Percentiles rank a stretch among this genome's conserved stretches.
These are phyloP conservation scores for Geotrichum carabidarum DNA, from an alignment of 1,139 yeast species.

Conservation along the genomic window DNA sequence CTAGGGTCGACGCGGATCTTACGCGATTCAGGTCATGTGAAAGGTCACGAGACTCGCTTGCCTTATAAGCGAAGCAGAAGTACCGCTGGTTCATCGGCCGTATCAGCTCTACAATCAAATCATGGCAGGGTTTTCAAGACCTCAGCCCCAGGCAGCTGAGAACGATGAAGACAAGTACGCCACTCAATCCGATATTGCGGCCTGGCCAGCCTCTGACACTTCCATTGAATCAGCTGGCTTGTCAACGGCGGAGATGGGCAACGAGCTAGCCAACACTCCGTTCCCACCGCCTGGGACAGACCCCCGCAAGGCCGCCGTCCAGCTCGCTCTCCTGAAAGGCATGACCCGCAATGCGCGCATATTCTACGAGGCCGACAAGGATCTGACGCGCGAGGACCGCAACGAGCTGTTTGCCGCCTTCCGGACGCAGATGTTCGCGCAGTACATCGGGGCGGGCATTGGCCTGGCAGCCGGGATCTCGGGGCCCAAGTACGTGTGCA, in stretches of 20 bases:
- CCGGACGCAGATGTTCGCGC: conserved; percentile 13
- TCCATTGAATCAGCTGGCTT: too few species aligned
- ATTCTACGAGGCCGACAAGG: conserved; percentile 17
- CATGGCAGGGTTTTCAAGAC: too few species aligned
- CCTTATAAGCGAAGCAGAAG: too few species aligned
- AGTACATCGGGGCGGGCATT: conserved; percentile 16
- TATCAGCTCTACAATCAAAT: too few species aligned
- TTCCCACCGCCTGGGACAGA: conserved; percentile 16
- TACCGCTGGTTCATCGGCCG: too few species aligned
- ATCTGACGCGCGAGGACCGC: conserved; percentile 14
- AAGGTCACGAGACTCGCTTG: too few species aligned
- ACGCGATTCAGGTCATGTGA: too few species aligned
- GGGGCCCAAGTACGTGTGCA: conserved; percentile 15
- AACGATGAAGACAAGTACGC: not conserved
- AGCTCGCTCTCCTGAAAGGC: not conserved
- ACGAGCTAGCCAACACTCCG: conserved; percentile 15
- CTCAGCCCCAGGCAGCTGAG: too few species aligned
- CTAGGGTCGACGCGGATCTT: too few species aligned
- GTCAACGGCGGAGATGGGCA: not conserved
- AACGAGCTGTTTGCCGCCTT: conserved; percentile 11
- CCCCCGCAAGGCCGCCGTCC: not conserved
- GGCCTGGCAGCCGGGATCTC: conserved; percentile 14
- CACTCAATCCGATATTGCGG: not conserved
- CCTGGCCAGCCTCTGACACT: too few species aligned
- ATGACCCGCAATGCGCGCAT: conserved; percentile 14